Evolutionary conservation across 1,284 basidiomycete genomes (phyloP).

Genomic region (Cerioporus squamosus): DNA sequence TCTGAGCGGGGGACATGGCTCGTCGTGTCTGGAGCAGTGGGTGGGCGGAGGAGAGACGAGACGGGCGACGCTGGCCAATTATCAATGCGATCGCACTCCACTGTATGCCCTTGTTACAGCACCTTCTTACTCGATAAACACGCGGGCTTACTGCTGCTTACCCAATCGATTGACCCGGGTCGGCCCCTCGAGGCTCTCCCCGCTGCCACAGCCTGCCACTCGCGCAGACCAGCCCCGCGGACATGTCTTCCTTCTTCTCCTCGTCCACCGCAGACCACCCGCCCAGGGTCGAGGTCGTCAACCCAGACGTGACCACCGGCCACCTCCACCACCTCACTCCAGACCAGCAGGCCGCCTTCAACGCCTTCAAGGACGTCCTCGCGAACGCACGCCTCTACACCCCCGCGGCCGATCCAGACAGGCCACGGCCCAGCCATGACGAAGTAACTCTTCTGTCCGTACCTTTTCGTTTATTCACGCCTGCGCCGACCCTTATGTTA

Average conservation of each 20-base stretch:
- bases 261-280: constrained; percentile 10
- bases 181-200: neutral
- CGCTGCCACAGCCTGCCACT: neutral
- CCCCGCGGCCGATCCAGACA: constrained; percentile 29
- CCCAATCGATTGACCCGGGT: too few relatives aligned
- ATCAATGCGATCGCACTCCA: neutral
- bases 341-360: constrained; percentile 51
- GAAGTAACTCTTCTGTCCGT: constrained; percentile 71
- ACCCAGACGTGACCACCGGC: constrained; percentile 45
- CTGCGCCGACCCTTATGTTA: neutral
- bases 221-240: neutral
- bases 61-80: neutral
- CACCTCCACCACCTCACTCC: constrained; percentile 57
- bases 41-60: constrained; percentile 1
- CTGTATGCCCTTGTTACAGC: neutral
- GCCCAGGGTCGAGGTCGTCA: constrained; percentile 21
- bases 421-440: constrained; percentile 54
- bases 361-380: constrained; percentile 57
- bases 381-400: constrained; percentile 53
- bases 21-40: neutral
- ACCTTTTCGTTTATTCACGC: neutral
- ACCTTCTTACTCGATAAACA: too few relatives aligned
- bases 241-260: constrained; percentile 19
- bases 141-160: too few relatives aligned
- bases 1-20: constrained; percentile 14